Base-by-base conservation (phyloP, 2,329 filamentous ascomycete species). In the Trichoderma cornu-damae region DNA sequence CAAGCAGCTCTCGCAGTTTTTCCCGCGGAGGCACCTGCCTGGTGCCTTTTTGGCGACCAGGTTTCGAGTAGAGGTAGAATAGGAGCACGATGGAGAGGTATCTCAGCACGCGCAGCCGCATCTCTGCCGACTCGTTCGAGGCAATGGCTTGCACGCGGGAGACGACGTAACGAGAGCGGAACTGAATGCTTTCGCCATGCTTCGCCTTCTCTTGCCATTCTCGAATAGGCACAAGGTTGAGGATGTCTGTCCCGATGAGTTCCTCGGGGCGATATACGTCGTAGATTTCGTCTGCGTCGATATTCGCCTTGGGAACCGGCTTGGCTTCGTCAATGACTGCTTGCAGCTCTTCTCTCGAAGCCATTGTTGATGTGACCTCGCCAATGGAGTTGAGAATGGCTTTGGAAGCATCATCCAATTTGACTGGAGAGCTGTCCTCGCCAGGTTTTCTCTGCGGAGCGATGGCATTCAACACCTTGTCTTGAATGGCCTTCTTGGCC, bases 401-500 rank as follows among this genome's bases (percentile, higher is more conserved):
- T 47, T 75, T 73, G 46, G 83, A 78, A 3, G 81, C 77, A 34
- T 79, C 73, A 58, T 81, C 80, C 40, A 85, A 75, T 63, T 80
- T 80, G 34, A 73, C 72, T n/a, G 76, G 72, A 56, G 68, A 70
- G 16, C 32, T 47, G 42, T 67, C 69, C 34, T 71, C 68, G 20
- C 70, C 66, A 35, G 63, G 52, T 57, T 64, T 69, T 61, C 68
- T 73, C 66, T 70, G 69, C 40, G 76, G 71, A 40, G 72, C 73
- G 63, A 93, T 90, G 16, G 87, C 87, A 67, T 92, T 91, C 65
- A 88, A 79, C 2, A 84, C 84, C 61, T 82, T 78, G 57, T 85
- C 81, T 26, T 80, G 78, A 63, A 94, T 84, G 1, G 84, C 87
- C 74, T 92, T 93, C 77, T 86, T 88, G 20, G 89, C 87, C 73